These are phyloP conservation scores for Ustilaginoidea virens DNA, from an alignment of 2,329 filamentous ascomycete genomes.

Conservation along the genomic window DNA sequence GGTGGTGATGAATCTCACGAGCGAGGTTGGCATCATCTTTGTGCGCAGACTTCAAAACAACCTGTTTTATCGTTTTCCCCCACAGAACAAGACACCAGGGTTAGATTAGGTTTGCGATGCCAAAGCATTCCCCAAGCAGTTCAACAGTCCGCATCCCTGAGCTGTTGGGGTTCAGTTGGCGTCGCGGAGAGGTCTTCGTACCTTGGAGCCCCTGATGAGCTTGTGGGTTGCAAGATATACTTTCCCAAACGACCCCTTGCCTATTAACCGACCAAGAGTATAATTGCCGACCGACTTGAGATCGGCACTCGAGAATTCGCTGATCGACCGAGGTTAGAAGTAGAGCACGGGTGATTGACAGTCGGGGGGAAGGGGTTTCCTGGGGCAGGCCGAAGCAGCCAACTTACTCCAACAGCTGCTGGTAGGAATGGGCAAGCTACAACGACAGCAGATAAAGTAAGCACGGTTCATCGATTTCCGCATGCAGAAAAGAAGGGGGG, in stretches of 20 bases:
- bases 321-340: conserved; percentile 21
- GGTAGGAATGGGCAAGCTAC: conserved; percentile 91
- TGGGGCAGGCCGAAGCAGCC: neutral
- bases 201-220: conserved; percentile 96
- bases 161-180: conserved; percentile 9
- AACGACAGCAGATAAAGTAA: too few species aligned
- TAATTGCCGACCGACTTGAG: conserved; percentile 92
- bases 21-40: conserved; percentile 93
- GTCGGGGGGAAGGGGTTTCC: too few species aligned
- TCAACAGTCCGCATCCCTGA: too few species aligned
- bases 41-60: conserved; percentile 95
- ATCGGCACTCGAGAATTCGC: conserved; percentile 87
- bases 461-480: too few species aligned
- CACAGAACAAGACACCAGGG: neutral
- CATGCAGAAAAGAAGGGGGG: too few species aligned
- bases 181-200: conserved; percentile 16
- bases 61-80: too few species aligned
- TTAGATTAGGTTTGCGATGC: conserved; percentile 2
- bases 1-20: conserved; percentile 94
- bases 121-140: too few species aligned
- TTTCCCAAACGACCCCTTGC: conserved; percentile 96
- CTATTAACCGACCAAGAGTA: conserved; percentile 76
- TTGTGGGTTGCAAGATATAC: conserved; percentile 94
- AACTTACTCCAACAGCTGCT: conserved; percentile 82
- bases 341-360: neutral